Evolutionary conservation across 768 basidiomycete genomes (phyloP).

Genomic region (Mycena vitilis): DNA sequence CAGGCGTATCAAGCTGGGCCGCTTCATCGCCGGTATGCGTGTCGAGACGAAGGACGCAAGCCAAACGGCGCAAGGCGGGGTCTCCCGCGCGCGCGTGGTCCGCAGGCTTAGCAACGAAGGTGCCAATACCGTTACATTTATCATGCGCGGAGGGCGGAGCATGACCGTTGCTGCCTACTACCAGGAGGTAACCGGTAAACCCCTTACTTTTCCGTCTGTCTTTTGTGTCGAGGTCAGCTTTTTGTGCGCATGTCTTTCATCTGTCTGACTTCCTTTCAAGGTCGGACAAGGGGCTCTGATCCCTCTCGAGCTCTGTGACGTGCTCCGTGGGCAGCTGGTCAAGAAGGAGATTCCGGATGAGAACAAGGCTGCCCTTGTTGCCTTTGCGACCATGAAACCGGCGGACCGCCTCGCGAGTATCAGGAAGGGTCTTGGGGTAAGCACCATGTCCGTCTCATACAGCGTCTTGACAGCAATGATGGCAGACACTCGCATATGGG

Average conservation of each 20-base stretch:
- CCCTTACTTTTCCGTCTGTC: conserved; percentile 60
- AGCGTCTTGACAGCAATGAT: not conserved
- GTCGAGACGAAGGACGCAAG: conserved; percentile 45
- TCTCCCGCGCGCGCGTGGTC: conserved; percentile 57
- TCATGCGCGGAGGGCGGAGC: conserved; percentile 55
- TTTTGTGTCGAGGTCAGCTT: conserved; percentile 67
- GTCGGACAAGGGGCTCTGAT: conserved; percentile 70
- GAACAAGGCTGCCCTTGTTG: conserved; percentile 70
- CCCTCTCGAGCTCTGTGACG: conserved; percentile 75
- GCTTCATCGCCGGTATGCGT: conserved; percentile 51
- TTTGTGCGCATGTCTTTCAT: conserved; percentile 5
- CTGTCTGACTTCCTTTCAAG: conserved; percentile 46
- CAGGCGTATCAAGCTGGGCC: conserved; percentile 54
- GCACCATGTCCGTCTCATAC: conserved; percentile 1
- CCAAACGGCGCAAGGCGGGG: conserved; percentile 26
- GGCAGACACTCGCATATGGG: conserved; percentile 53
- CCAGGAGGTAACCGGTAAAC: conserved; percentile 34
- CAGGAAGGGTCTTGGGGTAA: conserved; percentile 62
- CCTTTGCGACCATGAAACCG: conserved; percentile 76
- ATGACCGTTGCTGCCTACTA: conserved; percentile 59
- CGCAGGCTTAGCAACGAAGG: conserved; percentile 64
- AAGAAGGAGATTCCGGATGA: conserved; percentile 77
- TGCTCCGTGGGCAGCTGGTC: conserved; percentile 76
- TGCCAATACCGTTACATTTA: conserved; percentile 62
- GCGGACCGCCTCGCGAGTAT: conserved; percentile 68